phyloP scores from a whole-genome alignment of 805 yeast species.

The Pichia manshurica region DNA sequence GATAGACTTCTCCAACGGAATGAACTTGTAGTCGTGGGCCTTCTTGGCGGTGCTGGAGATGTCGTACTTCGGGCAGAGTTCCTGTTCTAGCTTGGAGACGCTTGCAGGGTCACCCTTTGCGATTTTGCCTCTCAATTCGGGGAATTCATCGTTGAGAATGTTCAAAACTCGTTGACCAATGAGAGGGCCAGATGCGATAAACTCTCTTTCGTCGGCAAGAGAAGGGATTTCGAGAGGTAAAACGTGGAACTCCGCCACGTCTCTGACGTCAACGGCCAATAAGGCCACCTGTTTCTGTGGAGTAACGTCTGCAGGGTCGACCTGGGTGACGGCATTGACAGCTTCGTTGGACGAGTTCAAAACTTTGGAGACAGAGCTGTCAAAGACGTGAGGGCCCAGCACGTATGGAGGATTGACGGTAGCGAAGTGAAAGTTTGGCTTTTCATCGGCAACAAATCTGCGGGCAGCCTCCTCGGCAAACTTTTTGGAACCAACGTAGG shows the following conservation, averaged over 20 bases:
- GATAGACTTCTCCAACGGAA: neutral
- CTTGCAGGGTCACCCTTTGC: slow-evolving; percentile 37
- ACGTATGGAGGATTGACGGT: slow-evolving; percentile 41
- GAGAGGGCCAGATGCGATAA: slow-evolving; percentile 22
- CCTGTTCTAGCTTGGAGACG: neutral
- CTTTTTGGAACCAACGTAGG: slow-evolving; percentile 42
- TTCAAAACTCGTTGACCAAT: slow-evolving; percentile 30
- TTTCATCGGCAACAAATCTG: slow-evolving; percentile 40
- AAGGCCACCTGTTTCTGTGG: slow-evolving; percentile 26
- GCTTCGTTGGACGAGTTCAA: slow-evolving; percentile 39
- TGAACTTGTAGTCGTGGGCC: neutral
- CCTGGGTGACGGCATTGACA: slow-evolving; percentile 22
- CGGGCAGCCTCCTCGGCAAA: slow-evolving; percentile 55
- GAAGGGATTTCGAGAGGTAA: slow-evolving; percentile 40
- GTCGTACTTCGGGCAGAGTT: slow-evolving; percentile 3
- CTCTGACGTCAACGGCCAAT: slow-evolving; percentile 49
- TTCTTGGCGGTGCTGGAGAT: neutral
- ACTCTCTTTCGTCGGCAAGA: slow-evolving; percentile 31
- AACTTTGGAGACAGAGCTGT: slow-evolving; percentile 27
- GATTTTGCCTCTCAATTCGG: slow-evolving; percentile 35
- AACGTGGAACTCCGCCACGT: slow-evolving; percentile 55
- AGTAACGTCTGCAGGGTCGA: slow-evolving; percentile 20
- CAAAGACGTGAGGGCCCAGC: slow-evolving; percentile 49
- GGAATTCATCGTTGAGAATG: slow-evolving; percentile 35
- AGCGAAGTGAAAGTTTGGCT: slow-evolving; percentile 35